Evolutionary conservation across 2,329 filamentous ascomycete genomes (phyloP).

Genomic region (Claviceps maximensis): DNA sequence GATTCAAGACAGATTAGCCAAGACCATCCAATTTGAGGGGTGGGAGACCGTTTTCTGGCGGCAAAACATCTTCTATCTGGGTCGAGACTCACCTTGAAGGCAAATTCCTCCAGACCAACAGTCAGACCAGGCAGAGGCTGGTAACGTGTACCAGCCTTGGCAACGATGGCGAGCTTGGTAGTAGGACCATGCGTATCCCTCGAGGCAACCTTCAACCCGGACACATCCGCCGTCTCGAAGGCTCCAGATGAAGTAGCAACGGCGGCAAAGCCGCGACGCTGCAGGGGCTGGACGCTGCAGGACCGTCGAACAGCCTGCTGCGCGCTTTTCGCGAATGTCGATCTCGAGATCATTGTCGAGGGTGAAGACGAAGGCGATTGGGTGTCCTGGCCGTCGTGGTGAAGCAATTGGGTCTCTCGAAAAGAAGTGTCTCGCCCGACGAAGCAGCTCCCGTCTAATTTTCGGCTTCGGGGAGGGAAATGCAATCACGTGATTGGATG

Average conservation of each 20-base stretch:
- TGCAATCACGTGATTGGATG: constrained; percentile 22
- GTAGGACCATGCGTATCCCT: constrained; percentile 81
- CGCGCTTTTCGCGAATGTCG: constrained; percentile 43
- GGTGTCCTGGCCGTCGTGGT: constrained; percentile 30
- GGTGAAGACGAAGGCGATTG: constrained; percentile 43
- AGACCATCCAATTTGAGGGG: constrained; percentile 5
- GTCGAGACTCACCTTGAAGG: constrained; percentile 64
- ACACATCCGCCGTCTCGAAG: constrained; percentile 76
- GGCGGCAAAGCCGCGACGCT: constrained; percentile 44
- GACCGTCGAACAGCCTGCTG: constrained; percentile 44
- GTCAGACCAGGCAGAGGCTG: constrained; percentile 81
- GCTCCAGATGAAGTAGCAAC: constrained; percentile 55
- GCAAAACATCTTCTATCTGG: constrained; percentile 4
- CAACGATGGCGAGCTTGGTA: constrained; percentile 79
- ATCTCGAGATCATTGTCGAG: constrained; percentile 50
- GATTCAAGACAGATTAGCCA: constrained; percentile 33
- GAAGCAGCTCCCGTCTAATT: constrained; percentile 31
- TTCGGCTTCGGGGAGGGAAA: constrained; percentile 22
- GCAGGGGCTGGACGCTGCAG: constrained; percentile 40
- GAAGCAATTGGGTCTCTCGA: constrained; percentile 24
- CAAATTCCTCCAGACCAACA: constrained; percentile 84
- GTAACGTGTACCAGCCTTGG: constrained; percentile 90
- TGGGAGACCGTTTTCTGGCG: neutral
- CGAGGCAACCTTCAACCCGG: constrained; percentile 84
- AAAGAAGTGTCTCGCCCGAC: constrained; percentile 28